phyloP scores from a whole-genome alignment of 176 grass and related monocot genomes.

The Eremochloa ophiuroides region DNA sequence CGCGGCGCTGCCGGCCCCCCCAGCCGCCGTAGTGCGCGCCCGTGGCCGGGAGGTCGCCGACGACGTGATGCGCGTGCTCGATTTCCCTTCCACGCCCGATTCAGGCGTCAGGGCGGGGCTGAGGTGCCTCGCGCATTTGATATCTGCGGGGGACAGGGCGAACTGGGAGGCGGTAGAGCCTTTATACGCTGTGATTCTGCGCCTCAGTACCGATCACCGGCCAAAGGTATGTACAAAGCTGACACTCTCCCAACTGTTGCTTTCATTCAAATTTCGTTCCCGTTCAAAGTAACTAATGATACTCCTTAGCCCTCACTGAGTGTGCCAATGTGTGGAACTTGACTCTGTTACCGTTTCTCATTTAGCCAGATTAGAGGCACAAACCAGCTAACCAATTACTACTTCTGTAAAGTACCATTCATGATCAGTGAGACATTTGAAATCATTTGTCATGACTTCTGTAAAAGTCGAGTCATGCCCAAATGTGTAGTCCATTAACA shows the following conservation, averaged over 20 bases:
- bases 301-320: background rate
- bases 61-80: conserved; percentile 54
- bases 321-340: background rate
- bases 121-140: conserved; percentile 72
- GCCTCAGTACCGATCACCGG: conserved; percentile 49
- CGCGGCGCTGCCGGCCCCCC: conserved; percentile 42
- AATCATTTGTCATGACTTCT: background rate
- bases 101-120: conserved; percentile 63
- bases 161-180: conserved; percentile 60
- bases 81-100: conserved; percentile 56
- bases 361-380: background rate
- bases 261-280: background rate
- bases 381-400: background rate
- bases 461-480: background rate
- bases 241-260: background rate
- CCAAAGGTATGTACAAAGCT: conserved; percentile 38
- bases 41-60: conserved; percentile 47
- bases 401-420: background rate
- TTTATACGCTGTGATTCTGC: conserved; percentile 50
- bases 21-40: conserved; percentile 39
- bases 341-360: background rate
- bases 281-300: background rate
- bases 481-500: background rate
- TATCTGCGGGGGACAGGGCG: conserved; percentile 53
- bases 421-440: background rate